Conservation (phyloP, 441 rosid species). For the Daphne laureola region DNA sequence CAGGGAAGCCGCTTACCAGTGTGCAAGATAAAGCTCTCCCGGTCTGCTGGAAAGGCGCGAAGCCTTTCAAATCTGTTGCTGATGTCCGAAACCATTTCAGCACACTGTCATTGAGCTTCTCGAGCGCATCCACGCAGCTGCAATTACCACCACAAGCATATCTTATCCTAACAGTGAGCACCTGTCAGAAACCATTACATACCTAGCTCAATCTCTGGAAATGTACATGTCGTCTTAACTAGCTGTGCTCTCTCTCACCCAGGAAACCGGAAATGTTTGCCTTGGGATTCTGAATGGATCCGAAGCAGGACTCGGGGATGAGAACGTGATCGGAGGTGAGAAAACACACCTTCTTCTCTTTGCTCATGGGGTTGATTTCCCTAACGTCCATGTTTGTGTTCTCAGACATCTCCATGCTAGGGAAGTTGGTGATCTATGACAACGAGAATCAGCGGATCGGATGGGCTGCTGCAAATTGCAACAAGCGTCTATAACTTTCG, state of each 20-base stretch:
- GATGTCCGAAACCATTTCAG: conserved; percentile 42
- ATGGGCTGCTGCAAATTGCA: conserved; percentile 10
- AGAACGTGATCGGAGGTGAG: conserved; percentile 33
- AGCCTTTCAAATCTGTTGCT: conserved; percentile 25
- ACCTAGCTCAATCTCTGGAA: background rate
- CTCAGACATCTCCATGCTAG: conserved; percentile 14
- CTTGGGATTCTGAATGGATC: conserved; percentile 47
- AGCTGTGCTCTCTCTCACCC: conserved; percentile 7
- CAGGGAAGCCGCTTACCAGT: conserved; percentile 34
- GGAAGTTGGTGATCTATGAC: conserved; percentile 12
- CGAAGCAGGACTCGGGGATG: conserved; percentile 27
- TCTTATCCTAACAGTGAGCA: conserved; percentile 50
- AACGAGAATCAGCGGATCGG: conserved; percentile 13
- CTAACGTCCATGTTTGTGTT: background rate
- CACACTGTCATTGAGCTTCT: conserved; percentile 35
- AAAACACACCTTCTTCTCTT: background rate
- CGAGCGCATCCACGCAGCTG: conserved; percentile 27
- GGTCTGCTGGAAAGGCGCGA: conserved; percentile 58
- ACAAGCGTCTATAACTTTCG: background rate
- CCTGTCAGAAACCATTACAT: background rate
- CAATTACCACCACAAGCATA: conserved; percentile 42
- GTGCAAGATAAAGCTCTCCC: conserved; percentile 40
- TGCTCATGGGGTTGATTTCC: background rate
- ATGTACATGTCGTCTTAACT: background rate
- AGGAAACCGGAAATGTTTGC: conserved; percentile 51